Evolutionary conservation across 495 filamentous ascomycete species (phyloP), one percentile per base, ranked within the genome.

Genomic region (Trichoderma orchidacearum): DNA sequence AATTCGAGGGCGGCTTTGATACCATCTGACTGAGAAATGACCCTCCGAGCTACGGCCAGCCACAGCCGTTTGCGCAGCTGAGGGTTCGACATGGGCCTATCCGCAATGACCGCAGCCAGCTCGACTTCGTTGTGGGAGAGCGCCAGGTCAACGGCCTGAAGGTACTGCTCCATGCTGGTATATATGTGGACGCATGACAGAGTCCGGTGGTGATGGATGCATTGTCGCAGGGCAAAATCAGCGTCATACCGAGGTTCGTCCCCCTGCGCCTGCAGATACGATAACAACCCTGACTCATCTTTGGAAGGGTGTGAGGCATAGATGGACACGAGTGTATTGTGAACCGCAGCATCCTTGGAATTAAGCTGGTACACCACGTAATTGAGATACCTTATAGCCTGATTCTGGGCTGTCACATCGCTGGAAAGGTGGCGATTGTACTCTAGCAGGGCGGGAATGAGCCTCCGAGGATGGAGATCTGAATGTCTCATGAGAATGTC

Each of bases 1-100:
- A 98, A 96, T 57, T 95, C 90, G 51, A 98, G 93, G 18, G 93
- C 93, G 41, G 88, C 84, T 70, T 96, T 95, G 76, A 96, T 95
- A 34, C 89, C 87, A 48, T 83, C 85, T 4, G 81, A 82, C 63
- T 91, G 83, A 1, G 79, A 80, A 59, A 98, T 95, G 53, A 96
- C 94, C 58, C 91, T 93, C 64, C 87, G 87, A 0, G 93, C 93
- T 23, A 98, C 86, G 0, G 89, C 83, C 9, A 98, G 82, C 93
- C 93, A 98, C 1, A 98, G 77, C 59, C 90, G 90, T 68, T 97
- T 97, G 52, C 92, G 83, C 18, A 96, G 79, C n/a, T 84, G 74
- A 2, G 82, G 74, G 69, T 90, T 87, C 29, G 81, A 78, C 59
- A 86, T 80, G 3, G 90, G 88, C 30, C 87, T 78, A 64, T 98